These are phyloP conservation scores for Phoma herbarum DNA, from an alignment of 2,329 filamentous ascomycete genomes.

Conservation along the genomic window DNA sequence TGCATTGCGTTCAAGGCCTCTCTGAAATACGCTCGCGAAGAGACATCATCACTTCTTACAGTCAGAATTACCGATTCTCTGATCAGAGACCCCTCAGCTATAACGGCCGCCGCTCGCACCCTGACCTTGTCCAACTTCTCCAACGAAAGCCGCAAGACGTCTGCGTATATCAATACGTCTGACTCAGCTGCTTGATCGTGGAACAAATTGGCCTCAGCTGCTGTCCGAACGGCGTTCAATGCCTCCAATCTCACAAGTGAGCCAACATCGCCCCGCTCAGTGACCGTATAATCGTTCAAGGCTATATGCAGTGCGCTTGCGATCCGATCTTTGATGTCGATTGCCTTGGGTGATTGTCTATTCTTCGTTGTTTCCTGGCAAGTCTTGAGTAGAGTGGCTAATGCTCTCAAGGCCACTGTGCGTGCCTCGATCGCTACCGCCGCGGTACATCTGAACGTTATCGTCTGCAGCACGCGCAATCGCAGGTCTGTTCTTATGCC, in stretches of 20 bases:
- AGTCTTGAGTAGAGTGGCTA: slow-evolving; percentile 47
- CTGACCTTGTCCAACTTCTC: slow-evolving; percentile 93
- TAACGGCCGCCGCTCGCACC: slow-evolving; percentile 39
- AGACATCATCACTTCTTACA: slow-evolving; percentile 53
- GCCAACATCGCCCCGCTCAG: slow-evolving; percentile 87
- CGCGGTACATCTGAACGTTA: slow-evolving; percentile 50
- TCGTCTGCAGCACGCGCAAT: slow-evolving; percentile 42
- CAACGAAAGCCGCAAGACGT: slow-evolving; percentile 73
- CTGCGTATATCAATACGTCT: slow-evolving; percentile 41
- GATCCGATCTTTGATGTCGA: slow-evolving; percentile 35
- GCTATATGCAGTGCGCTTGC: slow-evolving; percentile 52
- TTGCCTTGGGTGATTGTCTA: slow-evolving; percentile 11
- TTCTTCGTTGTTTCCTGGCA: slow-evolving; percentile 4
- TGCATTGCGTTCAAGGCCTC: slow-evolving; percentile 56
- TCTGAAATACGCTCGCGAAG: slow-evolving; percentile 68
- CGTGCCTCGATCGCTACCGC: slow-evolving; percentile 56
- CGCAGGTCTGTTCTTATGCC: slow-evolving; percentile 22
- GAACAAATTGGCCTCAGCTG: slow-evolving; percentile 39
- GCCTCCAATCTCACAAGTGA: slow-evolving; percentile 85
- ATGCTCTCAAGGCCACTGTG: slow-evolving; percentile 53
- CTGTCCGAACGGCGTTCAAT: slow-evolving; percentile 69
- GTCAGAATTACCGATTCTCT: slow-evolving; percentile 18
- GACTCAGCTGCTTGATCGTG: slow-evolving; percentile 20
- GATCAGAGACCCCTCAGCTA: slow-evolving; percentile 15
- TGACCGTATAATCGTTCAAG: slow-evolving; percentile 90